These are phyloP conservation scores for Aaosphaeria pasadenensis DNA, from an alignment of 2,329 filamentous ascomycete genomes.

Conservation along the genomic window DNA sequence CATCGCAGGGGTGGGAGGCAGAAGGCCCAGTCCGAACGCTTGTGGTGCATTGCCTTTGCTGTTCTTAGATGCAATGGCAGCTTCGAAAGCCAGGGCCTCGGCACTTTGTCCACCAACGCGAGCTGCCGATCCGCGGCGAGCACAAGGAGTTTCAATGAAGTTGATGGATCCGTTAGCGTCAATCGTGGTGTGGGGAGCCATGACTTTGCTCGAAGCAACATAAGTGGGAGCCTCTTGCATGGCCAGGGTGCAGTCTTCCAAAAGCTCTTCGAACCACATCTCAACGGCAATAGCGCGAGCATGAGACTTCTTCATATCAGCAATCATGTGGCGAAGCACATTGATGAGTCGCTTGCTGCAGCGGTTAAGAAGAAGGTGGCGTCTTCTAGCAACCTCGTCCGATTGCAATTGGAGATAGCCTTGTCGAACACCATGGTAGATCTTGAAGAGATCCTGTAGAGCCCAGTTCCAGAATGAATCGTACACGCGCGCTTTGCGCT, in stretches of 20 bases:
- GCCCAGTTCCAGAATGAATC: slow-evolving; percentile 18
- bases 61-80: slow-evolving; percentile 6
- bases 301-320: slow-evolving; percentile 8
- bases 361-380: slow-evolving; percentile 6
- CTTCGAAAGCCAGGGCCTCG: slow-evolving; percentile 6
- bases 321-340: slow-evolving; percentile 6
- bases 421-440: slow-evolving; percentile 9
- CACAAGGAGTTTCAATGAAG: slow-evolving; percentile 5
- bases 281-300: slow-evolving; percentile 2
- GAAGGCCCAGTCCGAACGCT: slow-evolving; percentile 3
- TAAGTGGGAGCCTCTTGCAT: slow-evolving; percentile 5
- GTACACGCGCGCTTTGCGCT: slow-evolving; percentile 12
- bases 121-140: neutral
- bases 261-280: slow-evolving; percentile 10
- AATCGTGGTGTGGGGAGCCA: slow-evolving; percentile 7
- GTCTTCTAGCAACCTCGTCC: slow-evolving; percentile 5
- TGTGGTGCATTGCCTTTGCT: slow-evolving; percentile 1
- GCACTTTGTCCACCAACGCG: neutral
- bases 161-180: slow-evolving; percentile 9
- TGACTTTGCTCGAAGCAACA: slow-evolving; percentile 4
- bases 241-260: slow-evolving; percentile 6
- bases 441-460: slow-evolving; percentile 13
- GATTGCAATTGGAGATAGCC: slow-evolving; percentile 4
- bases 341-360: slow-evolving; percentile 8
- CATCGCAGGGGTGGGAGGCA: slow-evolving; percentile 11